Base-by-base conservation (phyloP, 192 early-diverging fungal genomes). In the Coemansia interrupta region DNA sequence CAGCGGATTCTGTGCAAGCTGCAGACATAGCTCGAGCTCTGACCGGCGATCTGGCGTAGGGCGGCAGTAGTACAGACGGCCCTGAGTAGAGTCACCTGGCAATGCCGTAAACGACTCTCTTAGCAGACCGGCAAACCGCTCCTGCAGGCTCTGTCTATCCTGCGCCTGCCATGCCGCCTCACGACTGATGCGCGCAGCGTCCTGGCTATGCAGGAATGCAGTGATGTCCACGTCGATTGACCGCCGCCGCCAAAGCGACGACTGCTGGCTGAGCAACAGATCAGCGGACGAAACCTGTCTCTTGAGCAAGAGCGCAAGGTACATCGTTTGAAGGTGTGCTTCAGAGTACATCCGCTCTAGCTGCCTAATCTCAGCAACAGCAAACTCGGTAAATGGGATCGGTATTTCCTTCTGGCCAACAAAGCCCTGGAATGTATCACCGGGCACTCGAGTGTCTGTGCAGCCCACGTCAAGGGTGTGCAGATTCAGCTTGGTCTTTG, bases 181-280 rank as follows among this genome's bases (percentile, higher is more conserved):
- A n/a, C 71, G 56, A 41, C 61, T 70, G 15, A 66, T 47, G 15
- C 72, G 64, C 14, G 72, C 72, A 1, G 61, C 72, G 24, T 80
- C 77, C 58, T 80, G 77, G 64, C 77, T 80, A 41, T 80, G 77
- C n/a, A 80, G 54, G 28, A 80, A 80, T 6, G 72, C 72, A 6
- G 77, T 80, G 24, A 80, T 73, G 45, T 80, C 77, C 13, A 73
- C 68, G 42, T 73, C 72, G 20, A 80, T 73, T 5, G 71, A 70
- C 49, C 65, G 55, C 60, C 51, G 59, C 39, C 54, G 58, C 77
- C 70, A 73, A 23, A 73, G 63, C 36, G 67, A 56, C 22, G 77
- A 73, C 36, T 68, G 58, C 50, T 61, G 72, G 30, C 65, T 60
- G 11, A 67, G 54, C 22, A 52, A 28, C 54, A 80, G 30, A 38